Evolutionary conservation across 2,329 filamentous ascomycete genomes (phyloP).

Genomic region (Aspergillus novoparasiticus): DNA sequence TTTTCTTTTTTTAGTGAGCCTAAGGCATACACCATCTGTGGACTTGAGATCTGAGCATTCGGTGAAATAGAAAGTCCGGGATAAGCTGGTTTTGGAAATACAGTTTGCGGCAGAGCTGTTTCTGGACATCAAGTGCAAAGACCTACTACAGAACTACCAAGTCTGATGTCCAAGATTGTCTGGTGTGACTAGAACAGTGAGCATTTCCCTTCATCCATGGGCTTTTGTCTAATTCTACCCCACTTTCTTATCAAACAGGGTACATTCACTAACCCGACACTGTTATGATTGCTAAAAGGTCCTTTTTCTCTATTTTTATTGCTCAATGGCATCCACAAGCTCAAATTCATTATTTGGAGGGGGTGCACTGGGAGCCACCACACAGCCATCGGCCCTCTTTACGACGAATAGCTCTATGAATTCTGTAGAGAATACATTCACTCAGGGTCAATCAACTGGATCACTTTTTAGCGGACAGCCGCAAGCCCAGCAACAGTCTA

Average conservation of each 20-base stretch:
- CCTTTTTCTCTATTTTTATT: neutral
- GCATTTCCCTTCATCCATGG: neutral
- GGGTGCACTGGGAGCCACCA: conserved; percentile 27
- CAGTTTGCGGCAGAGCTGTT: conserved; percentile 9
- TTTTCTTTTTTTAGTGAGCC: neutral
- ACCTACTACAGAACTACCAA: neutral
- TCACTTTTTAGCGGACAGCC: conserved; percentile 31
- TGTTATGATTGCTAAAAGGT: neutral
- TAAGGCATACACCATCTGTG: neutral
- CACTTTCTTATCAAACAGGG: neutral
- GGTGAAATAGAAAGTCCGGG: conserved; percentile 23
- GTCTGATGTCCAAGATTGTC: neutral
- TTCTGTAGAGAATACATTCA: conserved; percentile 28
- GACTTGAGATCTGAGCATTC: neutral
- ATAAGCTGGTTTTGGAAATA: conserved; percentile 11
- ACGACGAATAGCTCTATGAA: conserved; percentile 30
- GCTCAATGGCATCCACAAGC: conserved; percentile 24
- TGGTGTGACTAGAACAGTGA: neutral
- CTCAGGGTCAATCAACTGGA: conserved; percentile 26
- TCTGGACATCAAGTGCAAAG: conserved; percentile 6
- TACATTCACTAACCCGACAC: neutral
- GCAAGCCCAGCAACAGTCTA: conserved; percentile 28
- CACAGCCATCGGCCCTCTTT: conserved; percentile 30
- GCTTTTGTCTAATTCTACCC: neutral
- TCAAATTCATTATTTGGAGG: conserved; percentile 34